Evolutionary conservation across 2,329 filamentous ascomycete species (phyloP).

Genomic region (Rosellinia necatrix): DNA sequence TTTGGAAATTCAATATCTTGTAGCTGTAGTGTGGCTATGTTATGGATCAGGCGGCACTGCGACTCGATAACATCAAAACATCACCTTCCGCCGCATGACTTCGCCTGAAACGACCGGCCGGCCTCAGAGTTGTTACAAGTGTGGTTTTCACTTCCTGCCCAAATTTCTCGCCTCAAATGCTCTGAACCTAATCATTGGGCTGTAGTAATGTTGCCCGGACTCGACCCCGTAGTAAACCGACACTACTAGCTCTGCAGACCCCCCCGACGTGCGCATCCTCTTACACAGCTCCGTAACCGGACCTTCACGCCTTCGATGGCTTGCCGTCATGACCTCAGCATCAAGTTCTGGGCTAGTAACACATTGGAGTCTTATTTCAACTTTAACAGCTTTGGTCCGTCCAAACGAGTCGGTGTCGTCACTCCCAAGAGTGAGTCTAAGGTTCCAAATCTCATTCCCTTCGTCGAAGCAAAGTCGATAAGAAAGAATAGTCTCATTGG

Average conservation of each 20-base stretch:
- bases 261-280: not conserved
- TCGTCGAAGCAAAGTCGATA: not conserved
- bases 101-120: no score
- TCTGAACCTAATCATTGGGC: slow-evolving; percentile 12
- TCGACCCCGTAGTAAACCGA: slow-evolving; percentile 13
- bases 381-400: not conserved
- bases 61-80: no score
- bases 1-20: no score
- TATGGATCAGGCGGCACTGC: no score
- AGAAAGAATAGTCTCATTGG: not conserved
- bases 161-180: slow-evolving; percentile 7
- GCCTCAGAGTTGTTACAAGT: no score
- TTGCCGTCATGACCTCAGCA: not conserved
- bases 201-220: not conserved
- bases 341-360: not conserved
- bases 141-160: no score
- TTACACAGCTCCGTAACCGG: not conserved
- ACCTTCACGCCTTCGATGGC: not conserved
- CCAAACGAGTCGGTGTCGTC: not conserved
- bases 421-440: not conserved
- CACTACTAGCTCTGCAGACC: slow-evolving; percentile 11
- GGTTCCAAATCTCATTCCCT: not conserved
- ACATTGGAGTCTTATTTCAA: not conserved
- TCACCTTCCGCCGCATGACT: no score
- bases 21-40: no score